Conservation (phyloP, 768 basidiomycete species). For the Suillus weaverae region DNA sequence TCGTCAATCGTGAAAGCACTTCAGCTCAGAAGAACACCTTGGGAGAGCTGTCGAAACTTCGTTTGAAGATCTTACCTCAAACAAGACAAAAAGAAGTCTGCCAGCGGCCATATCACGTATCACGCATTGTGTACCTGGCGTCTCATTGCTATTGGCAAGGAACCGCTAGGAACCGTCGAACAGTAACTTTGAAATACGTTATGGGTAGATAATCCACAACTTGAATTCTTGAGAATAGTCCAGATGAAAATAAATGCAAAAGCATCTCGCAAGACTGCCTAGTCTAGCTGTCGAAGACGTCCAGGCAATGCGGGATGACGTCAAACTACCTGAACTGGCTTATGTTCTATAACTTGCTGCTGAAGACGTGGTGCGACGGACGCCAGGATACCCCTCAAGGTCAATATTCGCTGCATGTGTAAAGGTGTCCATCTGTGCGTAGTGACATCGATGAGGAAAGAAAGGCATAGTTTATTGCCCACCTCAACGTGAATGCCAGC, state of each 20-base stretch:
- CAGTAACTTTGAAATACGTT: neutral
- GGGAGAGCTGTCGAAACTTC: too few relatives aligned
- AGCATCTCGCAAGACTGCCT: neutral
- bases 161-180: neutral
- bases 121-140: neutral
- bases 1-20: neutral
- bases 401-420: slow-evolving; percentile 15
- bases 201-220: neutral
- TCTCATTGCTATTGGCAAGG: neutral
- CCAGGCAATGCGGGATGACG: neutral
- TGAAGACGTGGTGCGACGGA: neutral
- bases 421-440: slow-evolving; percentile 31
- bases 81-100: neutral
- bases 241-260: neutral
- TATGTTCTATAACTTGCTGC: slow-evolving; percentile 4
- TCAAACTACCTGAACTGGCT: neutral
- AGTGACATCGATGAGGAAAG: slow-evolving; percentile 9
- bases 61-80: neutral
- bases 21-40: neutral
- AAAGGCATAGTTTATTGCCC: slow-evolving; percentile 9
- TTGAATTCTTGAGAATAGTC: neutral
- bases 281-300: neutral
- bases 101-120: neutral
- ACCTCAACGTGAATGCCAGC: slow-evolving; percentile 38
- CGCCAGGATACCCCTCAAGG: neutral